Conservation (phyloP, 2,329 filamentous ascomycete genomes). For the Cytospora piceae region DNA sequence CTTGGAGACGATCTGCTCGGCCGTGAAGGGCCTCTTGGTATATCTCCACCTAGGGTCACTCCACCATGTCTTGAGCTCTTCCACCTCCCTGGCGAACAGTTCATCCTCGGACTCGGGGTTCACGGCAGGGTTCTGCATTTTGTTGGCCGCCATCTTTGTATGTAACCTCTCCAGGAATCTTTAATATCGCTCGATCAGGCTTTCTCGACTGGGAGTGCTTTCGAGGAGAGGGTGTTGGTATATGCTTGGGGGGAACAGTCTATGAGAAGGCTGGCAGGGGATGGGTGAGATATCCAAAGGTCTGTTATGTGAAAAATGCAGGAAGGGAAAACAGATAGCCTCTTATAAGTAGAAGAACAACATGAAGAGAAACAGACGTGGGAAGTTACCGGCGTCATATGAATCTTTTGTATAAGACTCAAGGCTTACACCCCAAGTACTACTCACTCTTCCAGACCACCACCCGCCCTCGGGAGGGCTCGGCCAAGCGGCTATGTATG, state of each 20-base stretch:
- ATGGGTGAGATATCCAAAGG: neutral
- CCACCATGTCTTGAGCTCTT: constrained; percentile 94
- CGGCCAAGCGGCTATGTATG: constrained; percentile 42
- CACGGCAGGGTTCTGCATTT: constrained; percentile 63
- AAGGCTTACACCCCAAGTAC: neutral
- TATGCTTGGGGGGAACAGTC: neutral
- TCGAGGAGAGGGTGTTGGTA: neutral
- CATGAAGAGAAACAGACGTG: neutral
- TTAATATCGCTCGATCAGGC: constrained; percentile 17
- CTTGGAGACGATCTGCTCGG: constrained; percentile 96
- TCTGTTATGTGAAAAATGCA: neutral
- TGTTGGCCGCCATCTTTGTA: constrained; percentile 61
- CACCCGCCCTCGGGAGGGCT: constrained; percentile 36
- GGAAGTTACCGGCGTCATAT: constrained; percentile 21
- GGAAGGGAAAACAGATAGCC: neutral
- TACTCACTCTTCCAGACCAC: neutral
- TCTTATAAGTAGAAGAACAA: neutral
- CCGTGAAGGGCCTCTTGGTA: constrained; percentile 90
- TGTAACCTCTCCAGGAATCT: constrained; percentile 2
- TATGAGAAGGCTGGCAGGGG: neutral
- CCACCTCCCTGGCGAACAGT: constrained; percentile 80
- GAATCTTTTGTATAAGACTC: constrained; percentile 6
- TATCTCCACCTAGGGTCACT: constrained; percentile 86
- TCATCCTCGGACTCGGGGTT: constrained; percentile 64
- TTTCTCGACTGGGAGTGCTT: constrained; percentile 3